Evolutionary conservation across 2,329 filamentous ascomycete genomes (phyloP), one percentile per base, ranked within the genome.

Genomic region (Fusarium tanahbumbuense): DNA sequence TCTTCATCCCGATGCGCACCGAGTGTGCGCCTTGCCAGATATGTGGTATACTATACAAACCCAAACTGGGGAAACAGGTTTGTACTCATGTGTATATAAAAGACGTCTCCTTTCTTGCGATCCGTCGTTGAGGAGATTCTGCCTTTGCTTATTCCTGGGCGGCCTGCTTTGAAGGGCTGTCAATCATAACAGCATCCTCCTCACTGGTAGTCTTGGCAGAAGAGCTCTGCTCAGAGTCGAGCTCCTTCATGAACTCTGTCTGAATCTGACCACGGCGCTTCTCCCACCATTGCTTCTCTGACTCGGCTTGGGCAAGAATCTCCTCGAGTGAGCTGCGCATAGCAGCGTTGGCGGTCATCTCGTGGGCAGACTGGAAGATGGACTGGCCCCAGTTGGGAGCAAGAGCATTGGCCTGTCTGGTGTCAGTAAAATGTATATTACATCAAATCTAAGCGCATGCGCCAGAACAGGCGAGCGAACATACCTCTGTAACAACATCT

Each of bases 321-420:
- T 94, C 91, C 48, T 90, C 87, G 22, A 97, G 86, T 52, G 91
- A 88, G 71, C 91, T 86, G 72, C 93, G 92, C 76, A 97, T 87
- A 48, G 90, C 83, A 44, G 88, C 87, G 82, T 98, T 98, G 77
- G 93, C 91, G 63, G 92, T 90, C 81, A 99, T 98, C 81, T 99
- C 96, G 81, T 97, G 97, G 58, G 96, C 96, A 47, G 93, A 94
- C 81, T 99, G 96, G 87, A 99, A 99, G 79, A 99, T 98, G 60
- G 88, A 89, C 78, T 96, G 91, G 67, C 96, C 96, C 96, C 96
- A 99, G 80, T 91, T 91, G 50, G 93, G 91, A 2, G 89, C 87
- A 70, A 98, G 92, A 22, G 92, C 94, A 79, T 98, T 98, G 75
- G 97, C 96, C 93, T 98, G 32, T 37, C 13, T 44, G 50, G 18